phyloP scores from a whole-genome alignment of 1,284 basidiomycete species.

The Apiotrichum veenhuisii region DNA sequence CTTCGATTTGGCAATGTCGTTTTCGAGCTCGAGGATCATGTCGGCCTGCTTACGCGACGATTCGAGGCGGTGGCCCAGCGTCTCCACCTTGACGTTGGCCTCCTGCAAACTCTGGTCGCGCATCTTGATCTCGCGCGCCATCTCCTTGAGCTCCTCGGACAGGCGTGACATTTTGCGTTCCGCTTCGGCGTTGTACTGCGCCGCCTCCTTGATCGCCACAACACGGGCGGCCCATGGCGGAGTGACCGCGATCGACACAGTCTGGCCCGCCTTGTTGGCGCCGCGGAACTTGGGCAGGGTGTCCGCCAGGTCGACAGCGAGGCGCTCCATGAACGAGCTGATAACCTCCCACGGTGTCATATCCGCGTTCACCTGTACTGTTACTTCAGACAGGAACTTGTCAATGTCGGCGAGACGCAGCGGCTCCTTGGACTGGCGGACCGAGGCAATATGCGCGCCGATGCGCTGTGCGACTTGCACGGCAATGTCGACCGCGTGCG shows the following conservation, averaged over 20 bases:
- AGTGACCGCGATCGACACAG: slow-evolving; percentile 56
- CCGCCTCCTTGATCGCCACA: slow-evolving; percentile 74
- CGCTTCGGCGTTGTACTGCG: slow-evolving; percentile 83
- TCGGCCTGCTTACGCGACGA: slow-evolving; percentile 79
- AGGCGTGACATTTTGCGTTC: slow-evolving; percentile 80
- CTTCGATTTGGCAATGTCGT: slow-evolving; percentile 70
- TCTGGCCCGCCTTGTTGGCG: slow-evolving; percentile 58
- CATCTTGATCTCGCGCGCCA: slow-evolving; percentile 73
- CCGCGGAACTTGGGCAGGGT: slow-evolving; percentile 69
- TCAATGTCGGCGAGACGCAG: slow-evolving; percentile 72
- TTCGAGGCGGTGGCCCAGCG: slow-evolving; percentile 89
- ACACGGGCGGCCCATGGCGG: slow-evolving; percentile 87
- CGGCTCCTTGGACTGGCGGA: slow-evolving; percentile 67
- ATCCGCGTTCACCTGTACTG: slow-evolving; percentile 46
- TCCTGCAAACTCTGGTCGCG: slow-evolving; percentile 91
- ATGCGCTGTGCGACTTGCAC: slow-evolving; percentile 87
- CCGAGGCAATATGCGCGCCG: slow-evolving; percentile 70
- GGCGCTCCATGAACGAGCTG: slow-evolving; percentile 62
- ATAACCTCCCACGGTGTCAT: slow-evolving; percentile 73
- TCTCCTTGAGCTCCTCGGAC: slow-evolving; percentile 81
- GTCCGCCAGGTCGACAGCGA: slow-evolving; percentile 66
- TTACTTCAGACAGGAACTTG: slow-evolving; percentile 65
- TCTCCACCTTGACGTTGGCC: slow-evolving; percentile 82
- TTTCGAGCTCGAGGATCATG: slow-evolving; percentile 72
- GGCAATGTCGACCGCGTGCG: slow-evolving; percentile 81